Evolutionary conservation across 2,329 filamentous ascomycete genomes (phyloP).

Genomic region (Alternaria consortialis): DNA sequence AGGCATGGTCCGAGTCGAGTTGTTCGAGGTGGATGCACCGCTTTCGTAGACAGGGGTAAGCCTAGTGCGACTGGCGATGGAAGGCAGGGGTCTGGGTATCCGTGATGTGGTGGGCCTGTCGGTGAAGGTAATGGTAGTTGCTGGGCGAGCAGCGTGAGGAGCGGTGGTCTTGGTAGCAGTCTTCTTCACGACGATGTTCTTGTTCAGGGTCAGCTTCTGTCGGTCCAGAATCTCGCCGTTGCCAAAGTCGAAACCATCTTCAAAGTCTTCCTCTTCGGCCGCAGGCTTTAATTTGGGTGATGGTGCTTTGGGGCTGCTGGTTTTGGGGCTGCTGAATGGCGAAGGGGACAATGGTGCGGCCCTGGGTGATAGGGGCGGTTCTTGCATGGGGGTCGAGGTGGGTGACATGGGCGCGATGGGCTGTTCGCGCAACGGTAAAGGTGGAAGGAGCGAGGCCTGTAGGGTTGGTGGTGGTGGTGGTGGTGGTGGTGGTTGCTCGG

Average conservation of each 20-base stretch:
- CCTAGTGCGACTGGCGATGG: slow-evolving; percentile 60
- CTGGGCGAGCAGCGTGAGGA: slow-evolving; percentile 75
- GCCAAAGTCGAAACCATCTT: slow-evolving; percentile 86
- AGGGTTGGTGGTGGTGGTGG: slow-evolving; percentile 18
- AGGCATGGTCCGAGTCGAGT: slow-evolving; percentile 61
- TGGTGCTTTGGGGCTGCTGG: slow-evolving; percentile 28
- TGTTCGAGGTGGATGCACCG: slow-evolving; percentile 73
- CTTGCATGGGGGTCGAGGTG: slow-evolving; percentile 12
- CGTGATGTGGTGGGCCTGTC: slow-evolving; percentile 74
- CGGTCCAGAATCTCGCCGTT: slow-evolving; percentile 83
- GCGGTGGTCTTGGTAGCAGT: slow-evolving; percentile 62
- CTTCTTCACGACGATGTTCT: slow-evolving; percentile 88
- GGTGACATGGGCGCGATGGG: slow-evolving; percentile 40
- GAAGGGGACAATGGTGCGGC: slow-evolving; percentile 26
- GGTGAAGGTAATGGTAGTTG: slow-evolving; percentile 90
- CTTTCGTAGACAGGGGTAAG: slow-evolving; percentile 95
- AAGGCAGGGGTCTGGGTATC: slow-evolving; percentile 76
- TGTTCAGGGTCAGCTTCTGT: slow-evolving; percentile 83
- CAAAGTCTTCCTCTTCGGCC: slow-evolving; percentile 74
- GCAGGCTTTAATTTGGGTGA: slow-evolving; percentile 27
- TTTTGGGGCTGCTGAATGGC: slow-evolving; percentile 28
- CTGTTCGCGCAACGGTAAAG: slow-evolving; percentile 29
- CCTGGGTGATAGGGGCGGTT: slow-evolving; percentile 28
- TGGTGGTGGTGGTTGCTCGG: slow-evolving; percentile 41
- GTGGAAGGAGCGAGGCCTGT: slow-evolving; percentile 29